These are phyloP conservation scores for Leucosporidium scottii DNA, from an alignment of 768 basidiomycete genomes.

Conservation along the genomic window DNA sequence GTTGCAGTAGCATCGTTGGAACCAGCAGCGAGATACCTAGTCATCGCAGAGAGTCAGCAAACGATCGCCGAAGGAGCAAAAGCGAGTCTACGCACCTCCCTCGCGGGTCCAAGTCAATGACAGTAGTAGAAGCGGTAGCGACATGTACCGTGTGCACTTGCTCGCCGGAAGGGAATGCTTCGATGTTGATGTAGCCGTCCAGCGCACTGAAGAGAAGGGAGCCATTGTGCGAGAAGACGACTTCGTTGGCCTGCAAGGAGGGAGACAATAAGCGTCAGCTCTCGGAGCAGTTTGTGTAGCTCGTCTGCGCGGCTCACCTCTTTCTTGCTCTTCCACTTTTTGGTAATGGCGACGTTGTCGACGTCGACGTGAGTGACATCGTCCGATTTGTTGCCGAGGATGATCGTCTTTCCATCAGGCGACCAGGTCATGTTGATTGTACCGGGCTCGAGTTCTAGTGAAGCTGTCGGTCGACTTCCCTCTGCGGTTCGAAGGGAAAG, in stretches of 20 bases:
- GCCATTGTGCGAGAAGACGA: conserved; percentile 32
- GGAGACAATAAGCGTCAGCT: not conserved
- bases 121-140: conserved; percentile 12
- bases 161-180: conserved; percentile 25
- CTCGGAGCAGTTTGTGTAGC: too few species aligned
- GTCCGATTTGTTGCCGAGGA: conserved; percentile 29
- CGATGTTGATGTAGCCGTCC: conserved; percentile 16
- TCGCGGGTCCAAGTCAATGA: conserved; percentile 33
- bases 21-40: conserved; percentile 33
- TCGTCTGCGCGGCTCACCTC: conserved; percentile 16
- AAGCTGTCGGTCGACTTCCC: conserved; percentile 31
- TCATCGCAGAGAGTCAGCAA: not conserved
- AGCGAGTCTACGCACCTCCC: conserved; percentile 21
- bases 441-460: conserved; percentile 21
- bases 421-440: conserved; percentile 36
- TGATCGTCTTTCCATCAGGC: conserved; percentile 31
- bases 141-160: conserved; percentile 15
- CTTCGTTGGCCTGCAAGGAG: conserved; percentile 32
- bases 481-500: not conserved
- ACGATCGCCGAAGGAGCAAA: not conserved
- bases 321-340: conserved; percentile 1
- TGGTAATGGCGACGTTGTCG: conserved; percentile 12
- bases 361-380: conserved; percentile 29
- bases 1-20: conserved; percentile 33
- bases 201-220: conserved; percentile 23